Evolutionary conservation across 2,329 filamentous ascomycete species (phyloP).

Genomic region (Colletotrichum truncatum): DNA sequence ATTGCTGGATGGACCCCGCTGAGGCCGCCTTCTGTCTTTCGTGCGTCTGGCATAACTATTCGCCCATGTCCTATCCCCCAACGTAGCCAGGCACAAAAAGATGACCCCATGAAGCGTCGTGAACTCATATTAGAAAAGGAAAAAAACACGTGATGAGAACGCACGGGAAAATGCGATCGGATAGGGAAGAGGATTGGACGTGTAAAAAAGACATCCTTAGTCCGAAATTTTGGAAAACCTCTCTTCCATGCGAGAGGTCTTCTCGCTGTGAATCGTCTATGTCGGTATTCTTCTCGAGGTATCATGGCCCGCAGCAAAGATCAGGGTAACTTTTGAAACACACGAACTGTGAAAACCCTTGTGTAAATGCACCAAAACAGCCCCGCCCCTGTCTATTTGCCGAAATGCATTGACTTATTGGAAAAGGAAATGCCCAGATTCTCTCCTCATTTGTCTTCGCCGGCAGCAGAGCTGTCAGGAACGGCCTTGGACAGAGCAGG

Average conservation of each 20-base stretch:
- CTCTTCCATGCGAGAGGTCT: slow-evolving; percentile 42
- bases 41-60: slow-evolving; percentile 11
- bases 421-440: slow-evolving; percentile 37
- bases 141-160: slow-evolving; percentile 23
- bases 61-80: not conserved
- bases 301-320: slow-evolving; percentile 56
- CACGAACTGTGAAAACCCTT: slow-evolving; percentile 54
- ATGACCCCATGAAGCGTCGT: slow-evolving; percentile 29
- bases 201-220: slow-evolving; percentile 41
- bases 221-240: slow-evolving; percentile 34
- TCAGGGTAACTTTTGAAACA: slow-evolving; percentile 57
- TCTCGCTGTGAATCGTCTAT: slow-evolving; percentile 53
- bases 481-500: slow-evolving; percentile 72
- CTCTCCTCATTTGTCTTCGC: slow-evolving; percentile 51
- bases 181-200: slow-evolving; percentile 36
- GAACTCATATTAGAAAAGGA: slow-evolving; percentile 31
- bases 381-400: slow-evolving; percentile 61
- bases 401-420: slow-evolving; percentile 52
- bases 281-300: slow-evolving; percentile 50
- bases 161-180: slow-evolving; percentile 14
- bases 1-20: slow-evolving; percentile 18
- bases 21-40: slow-evolving; percentile 21
- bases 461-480: slow-evolving; percentile 55
- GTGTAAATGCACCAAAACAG: slow-evolving; percentile 57
- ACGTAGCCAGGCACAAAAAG: slow-evolving; percentile 23